Conservation (phyloP, 1,284 basidiomycete genomes). For the Ustilago cynodontis region DNA sequence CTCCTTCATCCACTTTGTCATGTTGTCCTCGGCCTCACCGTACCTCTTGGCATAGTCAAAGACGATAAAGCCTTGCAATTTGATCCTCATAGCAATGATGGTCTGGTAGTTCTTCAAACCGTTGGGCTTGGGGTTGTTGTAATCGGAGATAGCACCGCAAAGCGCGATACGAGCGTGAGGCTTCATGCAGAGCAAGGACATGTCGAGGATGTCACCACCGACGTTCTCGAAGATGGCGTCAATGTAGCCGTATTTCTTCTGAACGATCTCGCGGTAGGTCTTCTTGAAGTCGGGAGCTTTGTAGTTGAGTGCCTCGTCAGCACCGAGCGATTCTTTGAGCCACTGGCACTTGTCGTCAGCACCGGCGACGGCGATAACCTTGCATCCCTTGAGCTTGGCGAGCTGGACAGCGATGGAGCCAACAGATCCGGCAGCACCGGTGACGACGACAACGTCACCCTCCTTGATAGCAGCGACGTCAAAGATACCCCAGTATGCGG, state of each 20-base stretch:
- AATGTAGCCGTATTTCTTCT: conserved; percentile 67
- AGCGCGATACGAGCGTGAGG: conserved; percentile 82
- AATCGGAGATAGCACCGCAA: conserved; percentile 78
- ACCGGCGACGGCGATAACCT: conserved; percentile 86
- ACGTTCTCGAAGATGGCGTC: conserved; percentile 60
- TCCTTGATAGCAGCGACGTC: conserved; percentile 56
- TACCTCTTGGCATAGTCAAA: conserved; percentile 49
- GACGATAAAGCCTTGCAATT: conserved; percentile 79
- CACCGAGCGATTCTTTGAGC: conserved; percentile 83
- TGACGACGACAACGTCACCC: conserved; percentile 62
- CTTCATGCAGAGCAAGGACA: conserved; percentile 75
- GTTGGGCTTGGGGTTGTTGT: conserved; percentile 67
- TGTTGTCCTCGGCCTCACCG: conserved; percentile 66
- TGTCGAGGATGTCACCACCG: conserved; percentile 55
- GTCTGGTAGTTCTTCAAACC: conserved; percentile 71
- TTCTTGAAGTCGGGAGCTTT: conserved; percentile 77
- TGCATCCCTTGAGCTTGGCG: conserved; percentile 72
- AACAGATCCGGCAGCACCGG: conserved; percentile 61
- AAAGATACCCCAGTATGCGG: conserved; percentile 68
- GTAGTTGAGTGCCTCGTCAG: conserved; percentile 87
- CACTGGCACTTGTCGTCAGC: conserved; percentile 83
- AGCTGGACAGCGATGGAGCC: conserved; percentile 75
- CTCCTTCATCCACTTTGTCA: conserved; percentile 74
- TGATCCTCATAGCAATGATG: conserved; percentile 82
- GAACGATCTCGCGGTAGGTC: conserved; percentile 76